These are phyloP conservation scores for Arthromyces matolae DNA, from an alignment of 768 basidiomycete species.

Conservation along the genomic window DNA sequence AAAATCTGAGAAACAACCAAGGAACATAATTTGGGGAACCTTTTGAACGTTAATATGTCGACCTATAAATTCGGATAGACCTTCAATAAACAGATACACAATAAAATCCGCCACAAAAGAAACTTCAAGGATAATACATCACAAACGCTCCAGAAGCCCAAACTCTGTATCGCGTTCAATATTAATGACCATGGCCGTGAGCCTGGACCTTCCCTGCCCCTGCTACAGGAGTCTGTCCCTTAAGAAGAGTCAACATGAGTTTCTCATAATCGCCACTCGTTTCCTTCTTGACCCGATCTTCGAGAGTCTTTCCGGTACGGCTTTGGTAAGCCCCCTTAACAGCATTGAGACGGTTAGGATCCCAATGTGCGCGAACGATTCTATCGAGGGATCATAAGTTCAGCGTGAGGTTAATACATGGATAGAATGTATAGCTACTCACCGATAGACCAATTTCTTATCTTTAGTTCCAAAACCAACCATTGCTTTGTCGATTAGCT, in stretches of 20 bases:
- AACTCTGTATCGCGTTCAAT: too few species aligned
- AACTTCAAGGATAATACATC: too few species aligned
- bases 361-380: constrained; percentile 51
- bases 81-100: too few species aligned
- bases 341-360: constrained; percentile 37
- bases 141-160: too few species aligned
- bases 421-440: background rate
- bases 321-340: constrained; percentile 45
- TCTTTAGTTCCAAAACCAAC: constrained; percentile 50
- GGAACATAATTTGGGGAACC: too few species aligned
- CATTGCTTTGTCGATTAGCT: constrained; percentile 50
- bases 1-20: too few species aligned
- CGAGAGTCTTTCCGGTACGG: constrained; percentile 39
- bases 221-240: too few species aligned
- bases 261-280: constrained; percentile 48
- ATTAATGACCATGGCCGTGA: too few species aligned
- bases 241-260: constrained; percentile 26
- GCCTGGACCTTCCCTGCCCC: too few species aligned
- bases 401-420: background rate
- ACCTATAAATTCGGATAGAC: too few species aligned
- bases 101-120: too few species aligned
- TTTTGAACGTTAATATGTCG: too few species aligned
- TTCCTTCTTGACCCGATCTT: constrained; percentile 43
- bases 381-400: constrained; percentile 18
- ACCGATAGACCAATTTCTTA: constrained; percentile 37